phyloP scores from a whole-genome alignment of 108 stramenopile genomes.

The Schizochytrium sp. region DNA sequence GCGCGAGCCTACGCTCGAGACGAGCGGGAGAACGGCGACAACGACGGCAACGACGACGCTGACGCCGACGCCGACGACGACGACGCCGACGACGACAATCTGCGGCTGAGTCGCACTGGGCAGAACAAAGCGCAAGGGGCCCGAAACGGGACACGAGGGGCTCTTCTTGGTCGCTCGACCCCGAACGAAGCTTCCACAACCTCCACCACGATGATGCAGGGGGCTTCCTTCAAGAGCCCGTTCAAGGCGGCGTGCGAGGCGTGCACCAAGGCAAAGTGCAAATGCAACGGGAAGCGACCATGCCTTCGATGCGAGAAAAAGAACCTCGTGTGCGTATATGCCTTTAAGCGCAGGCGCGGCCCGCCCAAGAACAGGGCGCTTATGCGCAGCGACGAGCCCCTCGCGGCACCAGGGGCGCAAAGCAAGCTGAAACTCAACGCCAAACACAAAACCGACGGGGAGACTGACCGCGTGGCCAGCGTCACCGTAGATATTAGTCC shows the following conservation, averaged over 20 bases:
- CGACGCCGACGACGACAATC: too few species aligned
- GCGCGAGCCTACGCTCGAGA: too few species aligned
- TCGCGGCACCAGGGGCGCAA: neutral
- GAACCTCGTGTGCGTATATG: neutral
- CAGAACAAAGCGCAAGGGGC: too few species aligned
- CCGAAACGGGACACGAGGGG: too few species aligned
- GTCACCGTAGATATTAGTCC: neutral
- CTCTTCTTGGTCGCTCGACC: neutral
- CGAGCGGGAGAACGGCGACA: too few species aligned
- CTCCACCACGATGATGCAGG: neutral
- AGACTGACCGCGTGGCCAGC: neutral
- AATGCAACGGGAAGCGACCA: neutral
- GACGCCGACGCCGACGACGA: too few species aligned
- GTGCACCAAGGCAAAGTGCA: neutral
- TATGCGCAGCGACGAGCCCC: neutral
- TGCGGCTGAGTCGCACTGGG: too few species aligned
- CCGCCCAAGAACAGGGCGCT: neutral
- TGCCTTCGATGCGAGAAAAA: neutral
- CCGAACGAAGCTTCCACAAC: neutral
- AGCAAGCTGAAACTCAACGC: neutral
- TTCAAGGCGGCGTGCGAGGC: constrained; percentile 6
- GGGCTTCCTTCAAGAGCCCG: neutral
- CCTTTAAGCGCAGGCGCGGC: neutral
- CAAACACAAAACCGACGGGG: neutral
- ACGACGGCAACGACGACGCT: too few species aligned